Evolutionary conservation across 352 stramenopile genomes (phyloP).

Genomic region (Phytophthora lateralis): DNA sequence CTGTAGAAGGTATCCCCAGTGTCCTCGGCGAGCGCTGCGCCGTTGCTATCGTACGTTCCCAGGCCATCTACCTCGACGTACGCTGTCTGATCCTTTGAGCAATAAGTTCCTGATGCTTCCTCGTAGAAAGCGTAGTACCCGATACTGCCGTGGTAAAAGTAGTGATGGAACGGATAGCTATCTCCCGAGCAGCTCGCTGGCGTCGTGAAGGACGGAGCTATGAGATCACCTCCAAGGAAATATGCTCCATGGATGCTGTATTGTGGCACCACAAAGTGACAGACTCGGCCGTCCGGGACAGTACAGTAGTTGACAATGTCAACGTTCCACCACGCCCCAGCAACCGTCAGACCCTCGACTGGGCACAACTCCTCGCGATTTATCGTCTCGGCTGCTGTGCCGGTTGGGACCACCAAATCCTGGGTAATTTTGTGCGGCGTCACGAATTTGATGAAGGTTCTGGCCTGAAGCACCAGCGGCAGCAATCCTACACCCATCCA

Average conservation of each 20-base stretch:
- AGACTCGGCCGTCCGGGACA: neutral
- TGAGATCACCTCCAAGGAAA: neutral
- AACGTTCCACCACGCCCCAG: slow-evolving; percentile 15
- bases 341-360: slow-evolving; percentile 5
- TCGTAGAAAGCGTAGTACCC: slow-evolving; percentile 23
- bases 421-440: neutral
- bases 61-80: slow-evolving; percentile 11
- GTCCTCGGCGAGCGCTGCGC: slow-evolving; percentile 4
- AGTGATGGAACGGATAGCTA: slow-evolving; percentile 9
- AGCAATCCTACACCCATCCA: neutral
- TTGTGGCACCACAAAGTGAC: slow-evolving; percentile 18
- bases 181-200: slow-evolving; percentile 8
- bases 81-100: slow-evolving; percentile 5
- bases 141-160: slow-evolving; percentile 25
- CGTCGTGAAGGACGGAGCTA: slow-evolving; percentile 1
- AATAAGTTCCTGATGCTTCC: slow-evolving; percentile 12
- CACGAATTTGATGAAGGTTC: neutral
- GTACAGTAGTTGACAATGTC: slow-evolving; percentile 4
- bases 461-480: neutral
- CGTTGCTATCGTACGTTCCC: slow-evolving; percentile 14
- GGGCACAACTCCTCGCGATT: slow-evolving; percentile 2
- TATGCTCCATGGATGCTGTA: slow-evolving; percentile 21
- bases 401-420: neutral
- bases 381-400: neutral
- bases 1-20: slow-evolving; percentile 5